Percentiles rank a stretch among this genome's conserved stretches.
Conservation (phyloP, 371 early-diverging fungal genomes). For the Vairimorpha apis region DNA sequence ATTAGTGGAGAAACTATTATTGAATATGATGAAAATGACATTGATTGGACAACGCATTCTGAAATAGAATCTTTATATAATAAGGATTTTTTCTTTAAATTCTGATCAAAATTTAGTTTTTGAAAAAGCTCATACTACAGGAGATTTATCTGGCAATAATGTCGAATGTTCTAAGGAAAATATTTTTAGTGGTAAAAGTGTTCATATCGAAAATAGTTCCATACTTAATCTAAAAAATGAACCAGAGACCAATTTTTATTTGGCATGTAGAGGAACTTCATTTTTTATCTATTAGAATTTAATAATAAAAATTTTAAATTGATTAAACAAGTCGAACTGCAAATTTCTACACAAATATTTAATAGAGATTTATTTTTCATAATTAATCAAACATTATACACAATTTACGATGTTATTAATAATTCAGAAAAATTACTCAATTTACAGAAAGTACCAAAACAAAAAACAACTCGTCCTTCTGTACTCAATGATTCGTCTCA, state of each 20-base stretch:
- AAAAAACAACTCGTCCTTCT: background rate
- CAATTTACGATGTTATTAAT: conserved; percentile 14
- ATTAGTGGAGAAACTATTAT: conserved; percentile 4
- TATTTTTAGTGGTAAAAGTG: background rate
- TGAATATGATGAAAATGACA: conserved; percentile 12
- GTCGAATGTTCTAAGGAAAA: too few species aligned
- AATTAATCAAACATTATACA: conserved; percentile 23
- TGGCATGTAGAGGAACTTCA: conserved; percentile 23
- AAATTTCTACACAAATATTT: conserved; percentile 21
- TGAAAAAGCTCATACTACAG: background rate
- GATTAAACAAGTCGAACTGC: conserved; percentile 1
- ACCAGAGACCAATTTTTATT: background rate
- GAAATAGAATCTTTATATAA: background rate
- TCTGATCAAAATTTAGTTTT: background rate
- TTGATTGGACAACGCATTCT: conserved; percentile 14
- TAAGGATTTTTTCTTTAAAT: background rate
- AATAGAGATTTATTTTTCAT: conserved; percentile 25
- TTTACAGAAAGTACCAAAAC: background rate
- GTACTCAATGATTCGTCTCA: conserved; percentile 2
- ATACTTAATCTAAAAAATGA: too few species aligned
- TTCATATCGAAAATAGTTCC: background rate
- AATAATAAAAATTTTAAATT: background rate
- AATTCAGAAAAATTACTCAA: background rate
- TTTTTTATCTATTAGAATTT: conserved; percentile 40
- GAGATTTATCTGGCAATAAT: background rate